phyloP scores from a whole-genome alignment of 257 asterid species.

The Nicotiana undulata region DNA sequence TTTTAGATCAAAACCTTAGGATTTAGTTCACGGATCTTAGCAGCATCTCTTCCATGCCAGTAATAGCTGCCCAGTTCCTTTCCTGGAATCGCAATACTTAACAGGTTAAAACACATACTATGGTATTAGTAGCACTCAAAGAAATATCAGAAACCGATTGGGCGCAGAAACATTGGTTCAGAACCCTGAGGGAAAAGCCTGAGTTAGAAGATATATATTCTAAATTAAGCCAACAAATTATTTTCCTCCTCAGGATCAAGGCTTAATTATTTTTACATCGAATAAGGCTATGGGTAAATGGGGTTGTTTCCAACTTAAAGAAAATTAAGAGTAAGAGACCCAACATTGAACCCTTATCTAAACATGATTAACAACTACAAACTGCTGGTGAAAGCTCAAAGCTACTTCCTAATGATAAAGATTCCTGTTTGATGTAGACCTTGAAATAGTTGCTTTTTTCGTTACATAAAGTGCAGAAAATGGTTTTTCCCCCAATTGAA shows the following conservation, averaged over 20 bases:
- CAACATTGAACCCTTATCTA: too few species aligned
- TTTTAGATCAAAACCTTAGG: slow-evolving; percentile 62
- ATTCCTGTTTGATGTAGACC: not conserved
- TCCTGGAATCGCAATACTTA: slow-evolving; percentile 41
- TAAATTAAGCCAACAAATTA: not conserved
- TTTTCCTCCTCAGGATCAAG: not conserved
- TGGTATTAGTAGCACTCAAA: not conserved
- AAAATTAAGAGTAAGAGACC: too few species aligned
- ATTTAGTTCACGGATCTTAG: slow-evolving; percentile 69
- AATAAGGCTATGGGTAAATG: too few species aligned
- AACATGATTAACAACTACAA: too few species aligned
- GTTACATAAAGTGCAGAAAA: not conserved
- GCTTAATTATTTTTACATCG: not conserved
- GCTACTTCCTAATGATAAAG: too few species aligned
- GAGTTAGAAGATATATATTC: not conserved
- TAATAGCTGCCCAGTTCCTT: slow-evolving; percentile 59
- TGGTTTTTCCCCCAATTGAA: not conserved
- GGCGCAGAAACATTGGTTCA: not conserved
- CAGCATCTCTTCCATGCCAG: slow-evolving; percentile 94
- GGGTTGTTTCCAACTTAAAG: too few species aligned
- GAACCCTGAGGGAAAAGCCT: not conserved
- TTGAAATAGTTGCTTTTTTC: not conserved
- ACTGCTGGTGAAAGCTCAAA: too few species aligned
- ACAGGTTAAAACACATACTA: not conserved
- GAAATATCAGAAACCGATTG: not conserved